A percentile compares a stretch with the other conserved stretches of the same genome.
Evolutionary conservation across 768 basidiomycete genomes (phyloP).

Genomic region (Agrocybe chaxingu): DNA sequence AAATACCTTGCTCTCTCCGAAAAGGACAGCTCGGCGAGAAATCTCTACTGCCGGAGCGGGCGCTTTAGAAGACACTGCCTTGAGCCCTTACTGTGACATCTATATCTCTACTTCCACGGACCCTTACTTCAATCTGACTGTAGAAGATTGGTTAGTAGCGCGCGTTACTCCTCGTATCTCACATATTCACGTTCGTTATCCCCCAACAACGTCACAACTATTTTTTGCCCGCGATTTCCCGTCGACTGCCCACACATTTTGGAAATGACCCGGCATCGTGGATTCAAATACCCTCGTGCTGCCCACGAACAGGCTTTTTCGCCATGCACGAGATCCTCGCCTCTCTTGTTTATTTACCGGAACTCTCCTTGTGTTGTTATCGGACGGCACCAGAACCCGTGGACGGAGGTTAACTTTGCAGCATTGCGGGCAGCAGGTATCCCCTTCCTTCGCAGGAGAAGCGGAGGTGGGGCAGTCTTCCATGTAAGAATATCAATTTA

Average conservation of each 20-base stretch:
- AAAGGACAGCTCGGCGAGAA: background rate
- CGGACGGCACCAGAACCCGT: constrained; percentile 96
- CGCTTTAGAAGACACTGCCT: constrained; percentile 1
- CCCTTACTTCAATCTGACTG: constrained; percentile 25
- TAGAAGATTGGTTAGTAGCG: constrained; percentile 22
- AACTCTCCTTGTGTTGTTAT: constrained; percentile 89
- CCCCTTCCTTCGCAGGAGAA: constrained; percentile 80
- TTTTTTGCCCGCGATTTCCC: background rate
- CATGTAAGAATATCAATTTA: constrained; percentile 57
- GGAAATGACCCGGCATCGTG: background rate
- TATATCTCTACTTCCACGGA: constrained; percentile 21
- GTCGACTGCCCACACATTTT: too few relatives aligned
- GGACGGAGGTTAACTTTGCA: constrained; percentile 89
- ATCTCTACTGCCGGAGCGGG: background rate
- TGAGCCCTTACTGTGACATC: constrained; percentile 15
- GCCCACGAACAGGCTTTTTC: constrained; percentile 45
- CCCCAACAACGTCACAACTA: background rate
- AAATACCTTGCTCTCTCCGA: background rate
- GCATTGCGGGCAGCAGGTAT: constrained; percentile 49
- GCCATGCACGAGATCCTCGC: constrained; percentile 62
- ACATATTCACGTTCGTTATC: background rate
- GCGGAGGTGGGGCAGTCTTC: constrained; percentile 95
- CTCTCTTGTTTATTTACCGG: constrained; percentile 84
- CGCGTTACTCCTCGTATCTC: background rate
- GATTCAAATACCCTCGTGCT: background rate